Evolutionary conservation across 2,329 filamentous ascomycete species (phyloP).

Genomic region (Bimuria novae-zelandiae): DNA sequence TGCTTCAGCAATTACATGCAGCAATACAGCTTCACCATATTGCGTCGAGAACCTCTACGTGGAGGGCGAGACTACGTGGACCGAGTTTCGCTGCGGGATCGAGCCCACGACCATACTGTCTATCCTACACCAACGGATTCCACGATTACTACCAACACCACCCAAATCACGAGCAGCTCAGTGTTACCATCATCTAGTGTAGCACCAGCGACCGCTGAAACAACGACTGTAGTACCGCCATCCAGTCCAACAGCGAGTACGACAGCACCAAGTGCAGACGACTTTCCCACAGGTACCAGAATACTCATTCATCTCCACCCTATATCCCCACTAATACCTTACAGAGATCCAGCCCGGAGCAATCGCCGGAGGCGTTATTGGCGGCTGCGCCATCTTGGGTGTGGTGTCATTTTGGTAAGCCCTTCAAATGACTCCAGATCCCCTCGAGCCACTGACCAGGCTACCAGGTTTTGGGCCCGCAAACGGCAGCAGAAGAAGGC

Average conservation of each 20-base stretch:
- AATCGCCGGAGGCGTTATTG: not conserved
- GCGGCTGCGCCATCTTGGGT: not conserved
- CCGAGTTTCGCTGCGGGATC: not conserved
- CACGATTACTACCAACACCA: not conserved
- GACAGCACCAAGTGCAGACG: not conserved
- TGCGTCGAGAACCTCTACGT: not conserved
- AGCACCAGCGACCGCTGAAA: no score
- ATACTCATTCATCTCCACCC: not conserved
- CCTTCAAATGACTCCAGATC: not conserved
- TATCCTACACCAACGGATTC: not conserved
- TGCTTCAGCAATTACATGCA: not conserved
- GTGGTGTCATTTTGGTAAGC: not conserved
- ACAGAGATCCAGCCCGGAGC: not conserved
- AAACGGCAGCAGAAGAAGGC: not conserved
- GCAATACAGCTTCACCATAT: not conserved
- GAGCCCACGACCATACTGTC: not conserved
- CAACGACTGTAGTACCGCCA: not conserved
- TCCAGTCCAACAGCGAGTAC: not conserved
- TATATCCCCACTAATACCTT: not conserved
- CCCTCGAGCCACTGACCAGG: not conserved
- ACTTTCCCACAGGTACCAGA: not conserved
- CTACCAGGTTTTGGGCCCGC: not conserved
- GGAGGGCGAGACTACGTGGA: not conserved
- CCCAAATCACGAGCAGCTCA: no score
- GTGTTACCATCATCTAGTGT: no score